Conservation (phyloP, 1,284 basidiomycete species). For the Cryptococcus sp. region DNA sequence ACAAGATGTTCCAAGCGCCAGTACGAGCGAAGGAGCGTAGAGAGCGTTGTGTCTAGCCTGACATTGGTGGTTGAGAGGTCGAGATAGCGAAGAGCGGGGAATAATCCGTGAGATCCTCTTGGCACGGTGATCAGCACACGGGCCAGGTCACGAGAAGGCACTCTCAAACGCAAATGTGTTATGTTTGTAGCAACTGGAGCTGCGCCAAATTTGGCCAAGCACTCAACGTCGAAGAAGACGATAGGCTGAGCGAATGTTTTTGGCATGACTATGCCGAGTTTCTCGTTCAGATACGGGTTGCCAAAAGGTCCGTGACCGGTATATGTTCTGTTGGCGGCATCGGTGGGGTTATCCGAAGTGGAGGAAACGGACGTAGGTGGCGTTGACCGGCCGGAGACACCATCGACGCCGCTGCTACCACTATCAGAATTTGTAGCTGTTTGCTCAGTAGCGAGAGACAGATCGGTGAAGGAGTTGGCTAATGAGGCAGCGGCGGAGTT, state of each 20-base stretch:
- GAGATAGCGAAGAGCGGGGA: slow-evolving; percentile 49
- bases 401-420: slow-evolving; percentile 3
- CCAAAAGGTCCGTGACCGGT: slow-evolving; percentile 52
- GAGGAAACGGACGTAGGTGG: slow-evolving; percentile 40
- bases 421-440: slow-evolving; percentile 16
- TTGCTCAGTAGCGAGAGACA: slow-evolving; percentile 10
- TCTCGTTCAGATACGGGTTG: slow-evolving; percentile 44
- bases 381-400: slow-evolving; percentile 23
- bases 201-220: slow-evolving; percentile 48
- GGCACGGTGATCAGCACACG: slow-evolving; percentile 39
- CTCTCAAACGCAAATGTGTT: slow-evolving; percentile 51
- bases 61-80: slow-evolving; percentile 56
- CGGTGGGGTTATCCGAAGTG: slow-evolving; percentile 22
- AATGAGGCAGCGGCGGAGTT: slow-evolving; percentile 19
- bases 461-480: slow-evolving; percentile 22
- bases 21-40: slow-evolving; percentile 41
- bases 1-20: slow-evolving; percentile 50
- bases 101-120: slow-evolving; percentile 20
- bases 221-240: slow-evolving; percentile 55
- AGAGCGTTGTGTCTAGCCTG: slow-evolving; percentile 47
- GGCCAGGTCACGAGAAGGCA: slow-evolving; percentile 51
- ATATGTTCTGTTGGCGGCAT: slow-evolving; percentile 38
- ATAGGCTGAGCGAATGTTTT: slow-evolving; percentile 55
- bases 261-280: slow-evolving; percentile 41
- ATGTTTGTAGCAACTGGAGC: slow-evolving; percentile 45